phyloP scores from a whole-genome alignment of 148 eudicot genomes.

The Tetragonia tetragonoides region DNA sequence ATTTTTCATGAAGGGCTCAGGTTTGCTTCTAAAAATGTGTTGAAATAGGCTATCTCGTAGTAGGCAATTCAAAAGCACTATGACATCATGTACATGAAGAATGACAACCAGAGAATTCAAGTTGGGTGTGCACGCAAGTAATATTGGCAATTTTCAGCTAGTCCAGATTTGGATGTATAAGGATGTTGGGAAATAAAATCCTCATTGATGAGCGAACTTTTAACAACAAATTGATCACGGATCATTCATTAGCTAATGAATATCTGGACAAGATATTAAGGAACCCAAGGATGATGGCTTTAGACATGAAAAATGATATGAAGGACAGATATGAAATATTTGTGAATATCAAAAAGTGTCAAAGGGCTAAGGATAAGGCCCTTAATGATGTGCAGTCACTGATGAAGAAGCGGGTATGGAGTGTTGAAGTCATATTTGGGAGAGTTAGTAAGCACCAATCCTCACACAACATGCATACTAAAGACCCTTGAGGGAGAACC shows the following conservation, averaged over 20 bases:
- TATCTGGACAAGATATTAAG: not conserved
- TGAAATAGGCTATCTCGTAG: not conserved
- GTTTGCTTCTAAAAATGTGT: not conserved
- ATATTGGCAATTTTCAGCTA: not conserved
- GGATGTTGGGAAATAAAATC: not conserved
- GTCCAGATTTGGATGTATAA: not conserved
- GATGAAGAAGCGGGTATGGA: not conserved
- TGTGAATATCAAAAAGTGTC: not conserved
- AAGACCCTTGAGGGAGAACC: not conserved
- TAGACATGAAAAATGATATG: not conserved
- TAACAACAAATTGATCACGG: not conserved
- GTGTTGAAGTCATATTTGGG: not conserved
- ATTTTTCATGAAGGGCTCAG: not conserved
- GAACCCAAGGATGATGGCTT: not conserved
- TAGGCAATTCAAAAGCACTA: not conserved
- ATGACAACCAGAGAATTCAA: not conserved
- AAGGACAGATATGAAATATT: not conserved
- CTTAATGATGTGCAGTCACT: not conserved
- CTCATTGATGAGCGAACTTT: not conserved
- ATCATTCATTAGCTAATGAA: not conserved
- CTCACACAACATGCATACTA: not conserved
- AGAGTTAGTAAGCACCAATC: not conserved
- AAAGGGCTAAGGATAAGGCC: not conserved
- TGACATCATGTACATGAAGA: not conserved
- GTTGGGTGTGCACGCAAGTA: not conserved